These are phyloP conservation scores for Cornus controversa DNA, from an alignment of 148 eudicot genomes.

Conservation along the genomic window DNA sequence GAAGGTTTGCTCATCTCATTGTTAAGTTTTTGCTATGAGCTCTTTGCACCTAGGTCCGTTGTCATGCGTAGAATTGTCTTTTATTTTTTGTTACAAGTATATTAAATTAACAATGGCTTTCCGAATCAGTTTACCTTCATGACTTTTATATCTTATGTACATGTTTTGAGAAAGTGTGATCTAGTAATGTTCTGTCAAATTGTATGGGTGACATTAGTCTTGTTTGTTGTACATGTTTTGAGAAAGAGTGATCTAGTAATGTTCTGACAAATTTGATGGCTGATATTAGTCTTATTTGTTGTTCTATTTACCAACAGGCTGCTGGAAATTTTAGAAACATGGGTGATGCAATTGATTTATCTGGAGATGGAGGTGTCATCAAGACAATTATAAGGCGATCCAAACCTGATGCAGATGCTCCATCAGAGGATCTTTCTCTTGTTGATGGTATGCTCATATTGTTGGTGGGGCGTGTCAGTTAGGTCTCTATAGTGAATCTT, in stretches of 20 bases:
- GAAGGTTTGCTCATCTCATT: background rate
- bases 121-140: too few relatives aligned
- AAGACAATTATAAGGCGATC: conserved; percentile 70
- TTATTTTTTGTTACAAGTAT: too few relatives aligned
- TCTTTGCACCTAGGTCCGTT: background rate
- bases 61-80: background rate
- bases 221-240: conserved; percentile 6
- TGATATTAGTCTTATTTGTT: background rate
- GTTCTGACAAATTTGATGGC: background rate
- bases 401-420: conserved; percentile 75
- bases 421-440: conserved; percentile 82
- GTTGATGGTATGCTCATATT: conserved; percentile 64
- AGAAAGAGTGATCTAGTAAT: background rate
- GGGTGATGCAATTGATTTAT: conserved; percentile 73
- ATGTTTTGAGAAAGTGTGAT: background rate
- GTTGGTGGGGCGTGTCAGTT: background rate
- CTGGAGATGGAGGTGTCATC: conserved; percentile 89
- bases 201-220: too few relatives aligned
- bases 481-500: too few relatives aligned
- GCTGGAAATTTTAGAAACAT: conserved; percentile 35
- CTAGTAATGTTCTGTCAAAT: too few relatives aligned
- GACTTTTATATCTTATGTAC: background rate
- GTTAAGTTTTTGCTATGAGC: background rate
- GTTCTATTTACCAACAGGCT: conserved; percentile 24
- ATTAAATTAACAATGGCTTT: too few relatives aligned